Base-by-base conservation (phyloP, 2,329 filamentous ascomycete species). In the Sclerotinia subarctica region DNA sequence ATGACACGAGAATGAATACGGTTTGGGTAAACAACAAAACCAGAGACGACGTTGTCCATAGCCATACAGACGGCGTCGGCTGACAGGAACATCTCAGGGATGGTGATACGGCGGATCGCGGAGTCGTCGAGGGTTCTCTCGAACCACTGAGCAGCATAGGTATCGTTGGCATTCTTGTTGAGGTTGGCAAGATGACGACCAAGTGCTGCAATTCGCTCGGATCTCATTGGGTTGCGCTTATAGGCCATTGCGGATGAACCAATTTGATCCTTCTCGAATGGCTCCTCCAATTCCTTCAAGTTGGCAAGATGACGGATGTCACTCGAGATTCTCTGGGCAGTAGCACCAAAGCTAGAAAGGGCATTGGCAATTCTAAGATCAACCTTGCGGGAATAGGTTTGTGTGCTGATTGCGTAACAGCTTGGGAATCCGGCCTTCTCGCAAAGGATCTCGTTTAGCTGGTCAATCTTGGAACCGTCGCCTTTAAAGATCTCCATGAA, bases 281-380 rank as follows among this genome's bases (percentile, higher is more conserved):
- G 92, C 82, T 94, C 91, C 77, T 96, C 93, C 69, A 95, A 82
- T 79, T 96, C 92, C 83, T 97, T 96, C 80, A 88, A 85, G 75
- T 85, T 83, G 7, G 90, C 89, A 59, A 94, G 82, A 76, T 92
- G 89, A 60, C 91, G 84, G 72, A 95, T 90, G 74, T 94, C 91
- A 58, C 85, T 84, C 60, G 87, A 86, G 70, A 96, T 94, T 69
- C 89, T 87, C 76, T 92, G 86, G 62, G 88, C 91, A 0, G 92
- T 92, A n/a, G 92, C 85, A 32, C 91, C 93, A 64, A 97, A 88
- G 1, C 88, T 91, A 44, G 86, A 84, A 46, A 97, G 82, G n/a
- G 91, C 92, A 76, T 95, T 94, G 74, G 89, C 85, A n/a, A 97
- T 83, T 68, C 89, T 84, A 52, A 91, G 83, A 77, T 97, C 93